Conservation (phyloP, 1,284 basidiomycete species). For the Melampsora medusae region DNA sequence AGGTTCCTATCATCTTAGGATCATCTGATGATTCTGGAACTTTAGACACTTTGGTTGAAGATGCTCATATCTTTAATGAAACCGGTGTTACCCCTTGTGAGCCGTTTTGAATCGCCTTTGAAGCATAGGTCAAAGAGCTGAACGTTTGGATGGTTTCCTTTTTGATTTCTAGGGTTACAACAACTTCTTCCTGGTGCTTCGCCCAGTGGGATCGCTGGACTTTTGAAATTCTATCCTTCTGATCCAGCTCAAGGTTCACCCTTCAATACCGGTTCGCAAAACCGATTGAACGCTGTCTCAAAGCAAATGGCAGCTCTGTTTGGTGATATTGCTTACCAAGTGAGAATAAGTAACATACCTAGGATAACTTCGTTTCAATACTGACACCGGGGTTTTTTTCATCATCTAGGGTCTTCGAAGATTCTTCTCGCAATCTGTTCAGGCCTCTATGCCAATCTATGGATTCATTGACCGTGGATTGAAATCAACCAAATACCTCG, state of each 20-base stretch:
- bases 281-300: not conserved
- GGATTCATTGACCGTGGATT: not conserved
- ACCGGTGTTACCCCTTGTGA: not conserved
- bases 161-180: not conserved
- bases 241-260: not conserved
- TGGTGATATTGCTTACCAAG: constrained; percentile 1
- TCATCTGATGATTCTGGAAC: not conserved
- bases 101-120: not conserved
- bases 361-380: no score
- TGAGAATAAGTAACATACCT: not conserved
- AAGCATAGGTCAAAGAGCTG: no score
- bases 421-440: not conserved
- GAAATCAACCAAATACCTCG: not conserved
- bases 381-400: not conserved
- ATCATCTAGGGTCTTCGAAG: not conserved
- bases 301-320: not conserved
- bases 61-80: not conserved
- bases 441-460: not conserved
- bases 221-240: constrained; percentile 1
- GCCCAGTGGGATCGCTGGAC: not conserved
- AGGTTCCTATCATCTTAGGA: not conserved
- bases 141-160: no score
- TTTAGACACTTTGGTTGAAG: not conserved
- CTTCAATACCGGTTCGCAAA: not conserved
- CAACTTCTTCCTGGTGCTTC: not conserved